Base-by-base conservation (phyloP, 257 asterid genomes). In the Mitragyna speciosa region DNA sequence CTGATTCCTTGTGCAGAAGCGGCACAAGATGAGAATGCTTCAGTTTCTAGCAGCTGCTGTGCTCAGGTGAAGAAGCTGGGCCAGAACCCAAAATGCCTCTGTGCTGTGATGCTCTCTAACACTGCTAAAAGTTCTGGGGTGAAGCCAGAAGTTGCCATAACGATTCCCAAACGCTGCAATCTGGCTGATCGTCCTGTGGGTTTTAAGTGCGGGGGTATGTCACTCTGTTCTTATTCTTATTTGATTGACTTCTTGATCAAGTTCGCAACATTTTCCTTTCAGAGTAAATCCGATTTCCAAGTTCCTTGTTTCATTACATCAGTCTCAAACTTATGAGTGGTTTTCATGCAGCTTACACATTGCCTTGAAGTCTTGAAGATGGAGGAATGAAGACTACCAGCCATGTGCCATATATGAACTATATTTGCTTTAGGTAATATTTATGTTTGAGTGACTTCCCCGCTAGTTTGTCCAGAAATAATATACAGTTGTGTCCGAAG, bases 101-200 rank as follows among this genome's bases (percentile, higher is more conserved):
- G 96, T 58, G 98, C 97, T 10, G 91, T 90, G 17, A 81, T 92
- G 93, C 90, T 92, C 10, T 94, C 97, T 3, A 76, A 90, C 16
- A 86, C 84, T 45, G 98, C 94, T 24, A 94, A 91, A 84, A 83
- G 4, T 36, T 83, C 93, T 0, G 90, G 95, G 0, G 86, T 88
- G 14, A 86, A 92, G 9, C 90, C 92, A 11, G 87, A 87, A 67
- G 69, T 89, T 12, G 92, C 98, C 31, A 24, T 94, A 3, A 85
- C 93, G 48, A 91, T 91, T 39, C 94, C 97, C 75, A 90, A 91
- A 58, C 88, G 98, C 11, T 94, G 95, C 85, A 87, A 92, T 85
- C 71, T 92, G 28, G 88, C 83, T 54, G 85, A 90, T 73, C 92
- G 97, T 84, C 97, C 95, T 0, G 66, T 92, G 0, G 97, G 98